Percentiles rank a stretch among this genome's conserved stretches.
These are phyloP conservation scores for Herpotrichia juniperi DNA, from an alignment of 2,329 filamentous ascomycete species.

Conservation along the genomic window DNA sequence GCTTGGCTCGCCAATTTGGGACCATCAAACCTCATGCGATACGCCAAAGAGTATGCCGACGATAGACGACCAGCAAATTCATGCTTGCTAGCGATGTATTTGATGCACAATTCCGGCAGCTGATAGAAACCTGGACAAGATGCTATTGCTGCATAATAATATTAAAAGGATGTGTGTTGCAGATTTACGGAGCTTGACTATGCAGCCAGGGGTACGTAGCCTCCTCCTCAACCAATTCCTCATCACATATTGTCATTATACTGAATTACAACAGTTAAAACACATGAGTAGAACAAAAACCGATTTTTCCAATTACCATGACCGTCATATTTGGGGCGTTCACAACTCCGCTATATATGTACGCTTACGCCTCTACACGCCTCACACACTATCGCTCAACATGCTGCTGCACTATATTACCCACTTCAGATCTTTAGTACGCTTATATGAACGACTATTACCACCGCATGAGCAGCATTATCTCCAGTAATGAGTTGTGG, in stretches of 20 bases:
- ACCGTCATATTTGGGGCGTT: slow-evolving; percentile 8
- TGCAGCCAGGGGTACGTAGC: slow-evolving; percentile 8
- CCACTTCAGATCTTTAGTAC: neutral
- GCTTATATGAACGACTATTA: slow-evolving; percentile 2
- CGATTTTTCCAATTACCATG: slow-evolving; percentile 7
- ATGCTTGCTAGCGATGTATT: too few species aligned
- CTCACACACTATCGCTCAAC: slow-evolving; percentile 2
- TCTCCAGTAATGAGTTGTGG: slow-evolving; percentile 3
- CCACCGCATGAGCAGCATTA: slow-evolving; percentile 5
- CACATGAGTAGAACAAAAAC: slow-evolving; percentile 25
- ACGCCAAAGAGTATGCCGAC: too few species aligned
- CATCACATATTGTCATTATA: neutral
- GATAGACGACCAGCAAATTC: too few species aligned
- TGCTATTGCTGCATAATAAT: slow-evolving; percentile 7
- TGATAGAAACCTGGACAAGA: too few species aligned
- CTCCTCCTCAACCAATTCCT: neutral
- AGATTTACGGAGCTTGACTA: neutral
- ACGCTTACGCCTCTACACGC: slow-evolving; percentile 3
- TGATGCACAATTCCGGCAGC: too few species aligned
- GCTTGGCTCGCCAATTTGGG: too few species aligned
- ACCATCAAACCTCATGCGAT: too few species aligned
- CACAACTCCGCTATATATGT: slow-evolving; percentile 7
- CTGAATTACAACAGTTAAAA: slow-evolving; percentile 18
- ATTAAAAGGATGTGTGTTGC: neutral
- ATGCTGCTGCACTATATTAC: slow-evolving; percentile 5